Conservation (phyloP, 2,329 filamentous ascomycete species). For the Cordyceps javanica region DNA sequence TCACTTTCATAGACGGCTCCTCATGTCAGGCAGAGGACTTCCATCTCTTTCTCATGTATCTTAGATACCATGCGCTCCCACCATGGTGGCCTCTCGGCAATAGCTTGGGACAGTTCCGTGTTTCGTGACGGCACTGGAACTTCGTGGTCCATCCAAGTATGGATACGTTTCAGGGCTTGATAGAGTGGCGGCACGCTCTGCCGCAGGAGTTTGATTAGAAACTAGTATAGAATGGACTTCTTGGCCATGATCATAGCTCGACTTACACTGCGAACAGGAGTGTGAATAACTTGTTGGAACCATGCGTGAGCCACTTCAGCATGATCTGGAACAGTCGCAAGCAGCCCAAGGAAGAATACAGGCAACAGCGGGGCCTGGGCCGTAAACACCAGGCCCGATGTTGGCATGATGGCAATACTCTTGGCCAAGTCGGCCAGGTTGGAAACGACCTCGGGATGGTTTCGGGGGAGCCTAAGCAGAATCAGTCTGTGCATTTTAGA, state of each 20-base stretch:
- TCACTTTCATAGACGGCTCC: background rate
- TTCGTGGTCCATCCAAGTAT: constrained; percentile 29
- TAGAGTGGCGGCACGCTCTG: constrained; percentile 37
- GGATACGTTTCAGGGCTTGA: constrained; percentile 26
- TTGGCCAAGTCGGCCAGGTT: constrained; percentile 28
- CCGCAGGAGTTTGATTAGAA: constrained; percentile 14
- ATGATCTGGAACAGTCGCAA: constrained; percentile 26
- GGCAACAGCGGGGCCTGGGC: constrained; percentile 36
- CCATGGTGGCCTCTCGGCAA: constrained; percentile 29
- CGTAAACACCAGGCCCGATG: constrained; percentile 33
- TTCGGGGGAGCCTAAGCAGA: constrained; percentile 29
- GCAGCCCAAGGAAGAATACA: constrained; percentile 34
- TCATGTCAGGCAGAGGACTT: constrained; percentile 34
- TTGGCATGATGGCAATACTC: constrained; percentile 35
- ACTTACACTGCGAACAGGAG: constrained; percentile 35
- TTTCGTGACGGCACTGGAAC: constrained; percentile 17
- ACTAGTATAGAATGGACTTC: background rate
- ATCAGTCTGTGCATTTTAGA: background rate
- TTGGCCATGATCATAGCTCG: background rate
- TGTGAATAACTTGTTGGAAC: constrained; percentile 31
- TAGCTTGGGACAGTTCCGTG: constrained; percentile 16
- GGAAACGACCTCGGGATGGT: constrained; percentile 28
- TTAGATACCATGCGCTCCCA: constrained; percentile 33
- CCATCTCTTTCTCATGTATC: constrained; percentile 26
- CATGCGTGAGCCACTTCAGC: constrained; percentile 25